These are phyloP conservation scores for Xerocomus spinulosus DNA, from an alignment of 768 basidiomycete species.

Conservation along the genomic window DNA sequence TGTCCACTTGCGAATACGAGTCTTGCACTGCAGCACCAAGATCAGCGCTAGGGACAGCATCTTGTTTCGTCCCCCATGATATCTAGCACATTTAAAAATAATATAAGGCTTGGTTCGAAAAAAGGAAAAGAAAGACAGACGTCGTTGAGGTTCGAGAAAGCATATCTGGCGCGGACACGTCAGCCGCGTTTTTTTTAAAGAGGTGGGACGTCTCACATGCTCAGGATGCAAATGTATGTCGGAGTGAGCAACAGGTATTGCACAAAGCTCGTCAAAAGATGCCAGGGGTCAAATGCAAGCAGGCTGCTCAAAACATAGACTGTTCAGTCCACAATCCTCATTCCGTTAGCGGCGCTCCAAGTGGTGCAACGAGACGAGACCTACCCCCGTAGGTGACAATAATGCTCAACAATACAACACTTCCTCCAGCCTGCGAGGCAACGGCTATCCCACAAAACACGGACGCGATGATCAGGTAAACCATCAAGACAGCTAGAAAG, in stretches of 20 bases:
- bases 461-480: slow-evolving; percentile 81
- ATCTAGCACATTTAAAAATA: slow-evolving; percentile 43
- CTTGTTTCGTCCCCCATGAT: slow-evolving; percentile 97
- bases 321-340: slow-evolving; percentile 22
- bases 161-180: slow-evolving; percentile 52
- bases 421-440: slow-evolving; percentile 55
- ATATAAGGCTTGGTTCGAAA: slow-evolving; percentile 6
- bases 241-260: slow-evolving; percentile 88
- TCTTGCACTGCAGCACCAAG: slow-evolving; percentile 83
- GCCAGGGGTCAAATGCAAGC: slow-evolving; percentile 93
- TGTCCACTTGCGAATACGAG: slow-evolving; percentile 76
- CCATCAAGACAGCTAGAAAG: slow-evolving; percentile 69
- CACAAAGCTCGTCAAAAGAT: slow-evolving; percentile 86
- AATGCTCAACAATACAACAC: slow-evolving; percentile 81
- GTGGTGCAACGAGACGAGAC: slow-evolving; percentile 15
- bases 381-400: slow-evolving; percentile 78
- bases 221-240: slow-evolving; percentile 70
- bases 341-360: neutral
- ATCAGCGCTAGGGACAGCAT: slow-evolving; percentile 64
- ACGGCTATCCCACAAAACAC: slow-evolving; percentile 77
- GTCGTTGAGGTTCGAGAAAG: slow-evolving; percentile 83
- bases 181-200: slow-evolving; percentile 8
- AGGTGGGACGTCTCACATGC: slow-evolving; percentile 40
- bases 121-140: slow-evolving; percentile 35
- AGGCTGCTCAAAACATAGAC: slow-evolving; percentile 75